These are phyloP conservation scores for Aspergillus novoparasiticus DNA, from an alignment of 2,329 filamentous ascomycete species.

Conservation along the genomic window DNA sequence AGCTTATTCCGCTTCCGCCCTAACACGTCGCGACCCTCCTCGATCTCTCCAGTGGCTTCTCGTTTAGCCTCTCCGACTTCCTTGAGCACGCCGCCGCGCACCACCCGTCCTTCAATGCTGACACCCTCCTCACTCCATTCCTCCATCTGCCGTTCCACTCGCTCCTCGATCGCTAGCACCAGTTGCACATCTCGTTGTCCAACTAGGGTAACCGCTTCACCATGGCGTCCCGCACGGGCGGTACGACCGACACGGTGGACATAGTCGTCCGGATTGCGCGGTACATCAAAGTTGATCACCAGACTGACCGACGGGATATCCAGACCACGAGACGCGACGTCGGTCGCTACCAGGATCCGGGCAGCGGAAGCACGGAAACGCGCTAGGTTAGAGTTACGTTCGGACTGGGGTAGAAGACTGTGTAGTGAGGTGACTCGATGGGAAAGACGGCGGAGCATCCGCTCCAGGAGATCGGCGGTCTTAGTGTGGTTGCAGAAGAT, in stretches of 20 bases:
- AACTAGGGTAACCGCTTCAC: conserved; percentile 83
- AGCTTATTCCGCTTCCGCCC: conserved; percentile 69
- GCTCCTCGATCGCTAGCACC: conserved; percentile 83
- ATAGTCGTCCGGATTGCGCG: conserved; percentile 95
- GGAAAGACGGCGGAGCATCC: conserved; percentile 79
- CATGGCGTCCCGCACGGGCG: conserved; percentile 82
- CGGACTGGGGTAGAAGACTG: conserved; percentile 79
- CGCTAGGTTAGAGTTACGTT: conserved; percentile 83
- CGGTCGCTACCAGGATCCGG: conserved; percentile 88
- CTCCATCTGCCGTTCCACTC: conserved; percentile 77
- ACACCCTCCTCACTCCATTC: conserved; percentile 89
- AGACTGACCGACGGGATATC: conserved; percentile 91
- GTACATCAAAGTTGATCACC: conserved; percentile 94
- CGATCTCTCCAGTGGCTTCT: conserved; percentile 86
- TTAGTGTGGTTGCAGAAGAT: conserved; percentile 92
- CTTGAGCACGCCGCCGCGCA: conserved; percentile 78
- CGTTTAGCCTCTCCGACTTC: conserved; percentile 93
- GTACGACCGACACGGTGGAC: conserved; percentile 96
- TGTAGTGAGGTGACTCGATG: conserved; percentile 92
- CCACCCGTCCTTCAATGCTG: conserved; percentile 86
- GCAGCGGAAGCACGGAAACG: conserved; percentile 89
- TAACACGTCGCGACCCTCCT: conserved; percentile 86
- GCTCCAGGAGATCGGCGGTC: conserved; percentile 86
- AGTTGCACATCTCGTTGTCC: conserved; percentile 91
- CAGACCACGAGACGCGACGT: conserved; percentile 90